Base-by-base conservation (phyloP, 208 protist genomes). In the Trypanosoma mega region DNA sequence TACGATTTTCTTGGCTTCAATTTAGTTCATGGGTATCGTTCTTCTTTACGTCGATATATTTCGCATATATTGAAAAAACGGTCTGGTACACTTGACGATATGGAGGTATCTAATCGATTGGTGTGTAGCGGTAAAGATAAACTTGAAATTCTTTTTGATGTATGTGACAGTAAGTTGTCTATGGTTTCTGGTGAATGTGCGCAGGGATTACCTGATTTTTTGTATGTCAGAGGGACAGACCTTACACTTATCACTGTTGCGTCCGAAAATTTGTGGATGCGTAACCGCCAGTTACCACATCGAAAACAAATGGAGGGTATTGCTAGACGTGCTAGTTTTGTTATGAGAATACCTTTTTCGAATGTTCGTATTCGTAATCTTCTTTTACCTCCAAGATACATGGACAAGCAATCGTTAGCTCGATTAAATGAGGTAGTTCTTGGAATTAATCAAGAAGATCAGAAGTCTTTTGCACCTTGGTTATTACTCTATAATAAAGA, bases 1-100 rank as follows among this genome's bases (percentile, higher is more conserved):
- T 85, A 89, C 63, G 82, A 87, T 52, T 94, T 94, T 76, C 68
- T 92, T 30, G 88, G 88, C 7, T 86, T 94, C 62, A 88, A 89
- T 44, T 24, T 70, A n/a, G 26, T 61, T 16, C 34, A 59, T 9
- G 87, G 87, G 20, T 94, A 94, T 63, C 73, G 88, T 24, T 48
- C 26, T 2, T 85, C 88, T 6, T 55, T 94, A 11, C 47, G 74
- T 4, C 68, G 67, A 4, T 90, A 90, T 57, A 23, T 92, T 30
- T 48, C 53, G 24, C 44, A 78, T 21, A 67, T 82, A 24, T 24
- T 88, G 6, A 34, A 24, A 8, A 53, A 60, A 3, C 78, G 77
- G 41, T 73, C 74, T 55, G 47, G 34, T 34, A 33, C 47, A 29
- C 26, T 58, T 39, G 37, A 39, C 31, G 56, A 64, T 23, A 37